Evolutionary conservation across 2,329 filamentous ascomycete genomes (phyloP).

Genomic region (Cercospora sesami): DNA sequence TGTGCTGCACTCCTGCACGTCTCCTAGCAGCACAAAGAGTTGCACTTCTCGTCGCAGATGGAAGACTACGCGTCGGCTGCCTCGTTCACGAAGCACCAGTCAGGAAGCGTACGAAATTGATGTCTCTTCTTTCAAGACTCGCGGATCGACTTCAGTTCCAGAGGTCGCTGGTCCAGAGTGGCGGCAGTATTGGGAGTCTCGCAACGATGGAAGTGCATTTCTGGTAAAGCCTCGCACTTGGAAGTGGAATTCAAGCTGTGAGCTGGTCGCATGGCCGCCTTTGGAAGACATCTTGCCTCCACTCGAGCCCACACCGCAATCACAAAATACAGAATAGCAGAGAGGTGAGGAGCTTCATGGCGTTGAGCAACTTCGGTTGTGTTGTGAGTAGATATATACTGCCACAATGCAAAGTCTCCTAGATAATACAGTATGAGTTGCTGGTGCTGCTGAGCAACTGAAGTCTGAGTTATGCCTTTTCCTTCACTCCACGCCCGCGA

Average conservation of each 20-base stretch:
- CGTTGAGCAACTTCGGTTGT: background rate
- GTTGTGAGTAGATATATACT: background rate
- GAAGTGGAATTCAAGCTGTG: constrained; percentile 11
- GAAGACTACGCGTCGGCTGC: background rate
- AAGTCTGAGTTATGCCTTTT: no score
- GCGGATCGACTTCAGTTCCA: background rate
- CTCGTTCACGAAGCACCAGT: background rate
- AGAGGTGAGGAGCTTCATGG: background rate
- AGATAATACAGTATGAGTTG: background rate
- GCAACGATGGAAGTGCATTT: background rate
- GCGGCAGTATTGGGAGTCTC: background rate
- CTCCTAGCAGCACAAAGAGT: background rate
- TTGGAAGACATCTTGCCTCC: constrained; percentile 4
- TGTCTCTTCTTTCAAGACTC: background rate
- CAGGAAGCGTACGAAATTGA: background rate
- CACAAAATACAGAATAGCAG: background rate
- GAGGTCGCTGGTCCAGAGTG: background rate
- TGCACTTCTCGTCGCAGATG: background rate
- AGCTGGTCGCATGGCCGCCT: constrained; percentile 2
- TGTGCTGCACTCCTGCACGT: background rate
- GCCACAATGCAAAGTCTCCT: background rate
- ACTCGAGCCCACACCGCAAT: background rate
- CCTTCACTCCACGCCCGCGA: no score
- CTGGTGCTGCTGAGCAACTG: no score
- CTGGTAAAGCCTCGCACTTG: constrained; percentile 1